Conservation (phyloP, 208 protist species). For the Histomonas meleagridis region DNA sequence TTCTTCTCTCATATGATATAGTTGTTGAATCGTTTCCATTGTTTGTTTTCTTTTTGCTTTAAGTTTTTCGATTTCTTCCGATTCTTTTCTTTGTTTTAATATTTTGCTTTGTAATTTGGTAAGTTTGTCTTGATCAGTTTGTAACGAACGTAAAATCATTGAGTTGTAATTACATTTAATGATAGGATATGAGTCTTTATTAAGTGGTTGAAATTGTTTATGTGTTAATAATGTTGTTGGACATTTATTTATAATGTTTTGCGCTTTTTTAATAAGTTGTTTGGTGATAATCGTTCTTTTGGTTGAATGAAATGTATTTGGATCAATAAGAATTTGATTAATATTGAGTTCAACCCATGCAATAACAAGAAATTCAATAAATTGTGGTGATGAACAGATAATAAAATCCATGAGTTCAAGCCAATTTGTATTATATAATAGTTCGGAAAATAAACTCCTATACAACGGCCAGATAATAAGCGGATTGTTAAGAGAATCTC, state of each 20-base stretch:
- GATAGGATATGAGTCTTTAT: not conserved
- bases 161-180: not conserved
- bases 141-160: not conserved
- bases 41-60: not conserved
- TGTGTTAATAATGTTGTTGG: not conserved
- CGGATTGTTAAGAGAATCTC: not conserved
- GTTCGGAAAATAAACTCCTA: not conserved
- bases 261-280: not conserved
- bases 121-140: conserved; percentile 4
- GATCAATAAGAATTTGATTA: not conserved
- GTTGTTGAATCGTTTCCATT: not conserved
- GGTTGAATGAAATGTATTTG: not conserved
- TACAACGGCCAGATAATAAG: not conserved
- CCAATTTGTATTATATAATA: not conserved
- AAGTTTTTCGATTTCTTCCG: not conserved
- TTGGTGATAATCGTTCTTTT: not conserved
- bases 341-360: not conserved
- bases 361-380: conserved; percentile 17
- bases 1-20: not conserved
- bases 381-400: not conserved
- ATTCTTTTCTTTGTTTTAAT: not conserved
- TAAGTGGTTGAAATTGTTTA: not conserved
- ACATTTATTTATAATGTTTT: not conserved
- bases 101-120: not conserved
- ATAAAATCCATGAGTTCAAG: not conserved